phyloP scores from a whole-genome alignment of 768 basidiomycete species.

The Boletus patriciae region DNA sequence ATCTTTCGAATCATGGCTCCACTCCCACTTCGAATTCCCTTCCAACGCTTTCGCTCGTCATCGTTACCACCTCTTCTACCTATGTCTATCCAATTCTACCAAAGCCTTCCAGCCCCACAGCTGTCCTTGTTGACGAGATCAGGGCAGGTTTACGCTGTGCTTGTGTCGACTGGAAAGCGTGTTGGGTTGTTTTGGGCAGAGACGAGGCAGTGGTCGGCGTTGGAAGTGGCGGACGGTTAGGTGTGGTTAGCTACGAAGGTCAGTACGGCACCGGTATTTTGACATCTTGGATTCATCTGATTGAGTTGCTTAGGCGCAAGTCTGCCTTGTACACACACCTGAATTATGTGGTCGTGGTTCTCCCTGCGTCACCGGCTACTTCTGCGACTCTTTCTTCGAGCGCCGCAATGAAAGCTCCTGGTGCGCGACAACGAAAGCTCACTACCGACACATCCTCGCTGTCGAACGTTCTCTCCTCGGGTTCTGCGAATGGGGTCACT shows the following conservation, averaged over 20 bases:
- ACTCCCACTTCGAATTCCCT: conserved; percentile 20
- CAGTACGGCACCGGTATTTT: background rate
- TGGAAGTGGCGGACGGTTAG: conserved; percentile 75
- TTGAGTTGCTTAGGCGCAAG: conserved; percentile 42
- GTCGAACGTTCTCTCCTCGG: conserved; percentile 1
- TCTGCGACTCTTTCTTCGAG: conserved; percentile 43
- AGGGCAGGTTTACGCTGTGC: conserved; percentile 86
- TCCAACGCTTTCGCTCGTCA: conserved; percentile 65
- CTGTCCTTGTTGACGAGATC: conserved; percentile 79
- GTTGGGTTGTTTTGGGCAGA: conserved; percentile 79
- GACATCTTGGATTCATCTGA: background rate
- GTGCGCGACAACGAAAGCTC: conserved; percentile 23
- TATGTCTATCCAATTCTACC: conserved; percentile 75
- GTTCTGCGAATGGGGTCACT: conserved; percentile 41
- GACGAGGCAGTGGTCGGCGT: conserved; percentile 93
- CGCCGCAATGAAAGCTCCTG: conserved; percentile 58
- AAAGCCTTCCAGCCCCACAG: conserved; percentile 61
- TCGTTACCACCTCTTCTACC: conserved; percentile 85
- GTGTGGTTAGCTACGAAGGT: conserved; percentile 94
- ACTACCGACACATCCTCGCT: conserved; percentile 15
- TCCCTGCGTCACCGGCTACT: conserved; percentile 75
- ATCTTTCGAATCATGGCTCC: conserved; percentile 16
- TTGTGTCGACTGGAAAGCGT: conserved; percentile 69
- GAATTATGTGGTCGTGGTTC: conserved; percentile 89
- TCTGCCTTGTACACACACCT: conserved; percentile 70